Base-by-base conservation (phyloP, 176 grass and related monocot genomes). In the Eleusine coracana region DNA sequence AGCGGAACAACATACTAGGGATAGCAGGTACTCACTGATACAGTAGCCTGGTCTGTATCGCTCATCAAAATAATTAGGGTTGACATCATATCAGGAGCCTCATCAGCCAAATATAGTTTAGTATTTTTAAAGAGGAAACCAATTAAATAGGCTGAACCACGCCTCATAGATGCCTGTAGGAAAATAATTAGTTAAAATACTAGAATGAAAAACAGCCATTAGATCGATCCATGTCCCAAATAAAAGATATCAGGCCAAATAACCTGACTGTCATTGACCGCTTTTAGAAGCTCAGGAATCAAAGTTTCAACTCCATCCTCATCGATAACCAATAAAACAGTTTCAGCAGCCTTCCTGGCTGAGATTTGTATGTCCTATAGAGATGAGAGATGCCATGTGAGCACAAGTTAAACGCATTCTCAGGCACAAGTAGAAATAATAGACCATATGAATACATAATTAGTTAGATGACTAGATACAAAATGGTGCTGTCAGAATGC, bases 81-180 rank as follows among this genome's bases (percentile, higher is more conserved):
- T 68, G 91, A 90, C 79, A 98, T 95, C 87, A 95, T 95, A 79
- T 91, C 86, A 27, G 87, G 67, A 81, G 89, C 93, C 83, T 98
- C 96, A 79, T 98, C 93, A 54, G 86, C 89, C 85, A 98, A 85
- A 95, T 98, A 91, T 51, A 95, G 70, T 78, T 98, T 98, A 80
- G 92, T 90, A 61, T 93, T 90, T 90, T 95, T 95, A 75, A 95
- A 98, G 52, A 98, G 87, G 76, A 93, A 98, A 75, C 96, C 96
- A 62, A 98, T 93, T 58, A 98, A 77, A 78, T 95, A 93, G 71
- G 90, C 83, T 69, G 96, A 90, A 66, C 96, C 92, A 55, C 85
- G 90, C 78, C 96, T 87, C 91, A 95, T 92, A 58, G 90, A 90
- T 88, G 90, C 93, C 96, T 98, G 88, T 28, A 64, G 10, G 41